A percentile compares a stretch with the other conserved stretches of the same genome.
Evolutionary conservation across 495 filamentous ascomycete species (phyloP).

Genomic region (Hamigera avellanea): DNA sequence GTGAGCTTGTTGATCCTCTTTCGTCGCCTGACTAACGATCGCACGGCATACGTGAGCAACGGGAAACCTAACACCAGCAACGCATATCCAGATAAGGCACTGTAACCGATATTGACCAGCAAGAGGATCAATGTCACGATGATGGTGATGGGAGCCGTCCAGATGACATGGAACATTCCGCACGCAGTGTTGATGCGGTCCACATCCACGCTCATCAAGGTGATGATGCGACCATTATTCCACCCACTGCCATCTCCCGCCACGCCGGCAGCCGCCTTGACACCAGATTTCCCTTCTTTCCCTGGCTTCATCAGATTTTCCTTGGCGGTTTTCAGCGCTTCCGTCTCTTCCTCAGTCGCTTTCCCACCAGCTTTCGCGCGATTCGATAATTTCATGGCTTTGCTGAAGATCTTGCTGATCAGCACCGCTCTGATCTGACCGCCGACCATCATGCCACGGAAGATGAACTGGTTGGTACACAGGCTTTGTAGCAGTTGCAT

Average conservation of each 20-base stretch:
- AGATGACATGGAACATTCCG: conserved; percentile 80
- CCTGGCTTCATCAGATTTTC: conserved; percentile 31
- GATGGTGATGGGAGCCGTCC: conserved; percentile 71
- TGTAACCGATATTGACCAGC: conserved; percentile 76
- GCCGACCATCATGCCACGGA: conserved; percentile 68
- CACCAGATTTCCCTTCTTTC: conserved; percentile 21
- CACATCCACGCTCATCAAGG: conserved; percentile 88
- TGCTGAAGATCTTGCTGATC: conserved; percentile 67
- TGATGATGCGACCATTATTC: conserved; percentile 82
- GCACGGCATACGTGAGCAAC: conserved; percentile 59
- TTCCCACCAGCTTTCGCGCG: conserved; percentile 61
- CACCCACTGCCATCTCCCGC: conserved; percentile 65
- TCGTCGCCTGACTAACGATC: conserved; percentile 56
- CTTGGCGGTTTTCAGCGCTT: conserved; percentile 26
- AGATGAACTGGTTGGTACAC: conserved; percentile 71
- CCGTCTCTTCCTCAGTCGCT: conserved; percentile 27
- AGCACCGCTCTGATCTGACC: conserved; percentile 64
- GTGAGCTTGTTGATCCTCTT: conserved; percentile 81
- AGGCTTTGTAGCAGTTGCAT: conserved; percentile 69
- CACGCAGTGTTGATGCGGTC: conserved; percentile 78
- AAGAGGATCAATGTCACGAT: conserved; percentile 68
- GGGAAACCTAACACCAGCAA: conserved; percentile 70
- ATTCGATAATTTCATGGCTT: conserved; percentile 70
- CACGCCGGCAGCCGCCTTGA: conserved; percentile 30
- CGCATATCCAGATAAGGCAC: conserved; percentile 76